phyloP scores from a whole-genome alignment of 192 early-diverging fungal genomes.

The Linnemannia hyalina region DNA sequence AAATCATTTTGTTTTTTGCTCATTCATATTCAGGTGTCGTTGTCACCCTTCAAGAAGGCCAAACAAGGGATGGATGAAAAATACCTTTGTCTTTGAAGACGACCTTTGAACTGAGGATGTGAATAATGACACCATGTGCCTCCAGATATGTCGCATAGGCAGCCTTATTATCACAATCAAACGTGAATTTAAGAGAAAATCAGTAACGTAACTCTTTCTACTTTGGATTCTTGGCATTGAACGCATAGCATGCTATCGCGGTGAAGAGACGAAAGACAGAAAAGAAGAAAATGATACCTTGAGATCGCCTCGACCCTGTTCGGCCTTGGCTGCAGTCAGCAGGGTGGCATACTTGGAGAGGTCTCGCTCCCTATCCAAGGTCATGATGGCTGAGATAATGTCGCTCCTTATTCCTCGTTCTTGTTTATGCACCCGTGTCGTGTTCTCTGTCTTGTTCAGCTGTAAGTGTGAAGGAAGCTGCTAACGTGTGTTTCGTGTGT shows the following conservation, averaged over 20 bases:
- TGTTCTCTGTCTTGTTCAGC: no score
- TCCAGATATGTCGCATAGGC: slow-evolving; percentile 37
- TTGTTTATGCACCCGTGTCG: no score
- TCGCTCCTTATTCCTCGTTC: neutral
- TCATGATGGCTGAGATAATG: slow-evolving; percentile 1
- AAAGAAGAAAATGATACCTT: slow-evolving; percentile 15
- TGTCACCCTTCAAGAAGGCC: neutral
- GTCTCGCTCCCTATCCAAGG: slow-evolving; percentile 26
- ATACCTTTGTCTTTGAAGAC: slow-evolving; percentile 44
- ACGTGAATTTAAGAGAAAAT: neutral
- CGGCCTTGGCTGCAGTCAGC: slow-evolving; percentile 35
- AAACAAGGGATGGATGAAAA: neutral
- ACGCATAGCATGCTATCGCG: no score
- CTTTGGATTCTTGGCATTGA: neutral
- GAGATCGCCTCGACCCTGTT: slow-evolving; percentile 34
- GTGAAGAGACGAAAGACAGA: neutral
- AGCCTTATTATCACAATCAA: neutral
- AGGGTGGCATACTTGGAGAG: slow-evolving; percentile 20
- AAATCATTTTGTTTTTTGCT: neutral
- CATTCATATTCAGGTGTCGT: neutral
- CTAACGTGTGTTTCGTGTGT: no score
- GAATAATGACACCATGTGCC: slow-evolving; percentile 26
- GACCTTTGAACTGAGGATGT: slow-evolving; percentile 28
- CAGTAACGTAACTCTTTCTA: neutral
- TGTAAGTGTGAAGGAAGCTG: no score